Evolutionary conservation across 2,329 filamentous ascomycete species (phyloP).

Genomic region (Botrytis byssoidea): DNA sequence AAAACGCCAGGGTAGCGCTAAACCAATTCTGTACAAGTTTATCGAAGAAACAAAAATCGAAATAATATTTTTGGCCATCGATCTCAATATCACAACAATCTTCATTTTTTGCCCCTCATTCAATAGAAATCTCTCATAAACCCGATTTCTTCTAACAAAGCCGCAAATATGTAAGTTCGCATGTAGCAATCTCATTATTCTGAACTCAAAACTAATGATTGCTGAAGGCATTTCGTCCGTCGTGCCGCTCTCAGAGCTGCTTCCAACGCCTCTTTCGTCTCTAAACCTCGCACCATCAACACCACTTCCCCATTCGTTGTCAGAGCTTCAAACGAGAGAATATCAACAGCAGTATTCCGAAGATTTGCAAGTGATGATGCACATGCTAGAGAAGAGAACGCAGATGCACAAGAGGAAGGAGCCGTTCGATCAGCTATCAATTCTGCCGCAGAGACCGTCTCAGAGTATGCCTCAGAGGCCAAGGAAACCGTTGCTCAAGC

Average conservation of each 20-base stretch:
- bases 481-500: constrained; percentile 20
- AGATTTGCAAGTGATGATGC: constrained; percentile 49
- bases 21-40: neutral
- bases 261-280: constrained; percentile 43
- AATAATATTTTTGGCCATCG: constrained; percentile 6
- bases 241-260: constrained; percentile 56
- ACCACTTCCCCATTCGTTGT: constrained; percentile 40
- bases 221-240: constrained; percentile 45
- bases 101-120: neutral
- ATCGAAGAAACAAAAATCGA: constrained; percentile 13
- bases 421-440: constrained; percentile 31
- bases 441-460: constrained; percentile 26
- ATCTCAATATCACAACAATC: neutral
- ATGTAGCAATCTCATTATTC: neutral
- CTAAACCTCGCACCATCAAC: constrained; percentile 44
- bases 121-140: constrained; percentile 5
- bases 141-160: neutral
- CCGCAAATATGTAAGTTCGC: constrained; percentile 2
- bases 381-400: constrained; percentile 27
- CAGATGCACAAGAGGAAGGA: constrained; percentile 31
- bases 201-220: constrained; percentile 20
- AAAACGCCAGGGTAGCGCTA: neutral
- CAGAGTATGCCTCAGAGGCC: constrained; percentile 19
- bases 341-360: constrained; percentile 43
- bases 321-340: constrained; percentile 38